phyloP scores from a whole-genome alignment of 345 rosid species.

The Excoecaria cochinchinensis region DNA sequence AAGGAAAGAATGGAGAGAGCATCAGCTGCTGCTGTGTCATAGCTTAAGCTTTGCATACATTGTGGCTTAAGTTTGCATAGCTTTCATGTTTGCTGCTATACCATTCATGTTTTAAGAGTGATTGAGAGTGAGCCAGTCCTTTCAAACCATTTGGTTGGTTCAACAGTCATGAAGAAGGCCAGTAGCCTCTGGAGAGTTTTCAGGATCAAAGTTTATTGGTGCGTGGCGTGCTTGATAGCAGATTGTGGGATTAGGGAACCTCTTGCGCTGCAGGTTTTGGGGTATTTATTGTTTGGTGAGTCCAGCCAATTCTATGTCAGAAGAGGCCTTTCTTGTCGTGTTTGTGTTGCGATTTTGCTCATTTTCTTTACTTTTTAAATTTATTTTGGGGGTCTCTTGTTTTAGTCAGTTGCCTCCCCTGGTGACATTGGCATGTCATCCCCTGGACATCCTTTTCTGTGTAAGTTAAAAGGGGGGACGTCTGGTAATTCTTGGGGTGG shows the following conservation, averaged over 20 bases:
- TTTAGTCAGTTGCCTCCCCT: not conserved
- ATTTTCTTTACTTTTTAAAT: not conserved
- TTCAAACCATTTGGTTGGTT: constrained; percentile 29
- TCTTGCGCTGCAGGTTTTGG: not conserved
- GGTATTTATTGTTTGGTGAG: constrained; percentile 10
- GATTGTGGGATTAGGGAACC: constrained; percentile 2
- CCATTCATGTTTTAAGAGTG: constrained; percentile 19
- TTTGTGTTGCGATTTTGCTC: constrained; percentile 7
- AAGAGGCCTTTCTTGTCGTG: constrained; percentile 2
- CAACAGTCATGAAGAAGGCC: constrained; percentile 19
- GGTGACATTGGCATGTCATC: not conserved
- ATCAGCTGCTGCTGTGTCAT: constrained; percentile 44
- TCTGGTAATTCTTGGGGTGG: not conserved
- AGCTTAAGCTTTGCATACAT: constrained; percentile 14
- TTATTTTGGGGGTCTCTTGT: not conserved
- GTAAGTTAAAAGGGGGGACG: not conserved
- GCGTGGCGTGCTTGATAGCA: not conserved
- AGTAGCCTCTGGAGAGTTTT: constrained; percentile 1
- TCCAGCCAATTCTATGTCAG: constrained; percentile 21
- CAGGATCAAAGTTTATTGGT: not conserved
- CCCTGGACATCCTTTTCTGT: not conserved
- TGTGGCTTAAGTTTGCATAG: constrained; percentile 18
- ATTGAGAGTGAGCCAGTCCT: constrained; percentile 16
- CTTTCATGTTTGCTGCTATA: constrained; percentile 19
- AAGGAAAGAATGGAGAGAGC: constrained; percentile 85